These are phyloP conservation scores for Planoprotostelium fungivorum DNA, from an alignment of 78 protist genomes.

Conservation along the genomic window DNA sequence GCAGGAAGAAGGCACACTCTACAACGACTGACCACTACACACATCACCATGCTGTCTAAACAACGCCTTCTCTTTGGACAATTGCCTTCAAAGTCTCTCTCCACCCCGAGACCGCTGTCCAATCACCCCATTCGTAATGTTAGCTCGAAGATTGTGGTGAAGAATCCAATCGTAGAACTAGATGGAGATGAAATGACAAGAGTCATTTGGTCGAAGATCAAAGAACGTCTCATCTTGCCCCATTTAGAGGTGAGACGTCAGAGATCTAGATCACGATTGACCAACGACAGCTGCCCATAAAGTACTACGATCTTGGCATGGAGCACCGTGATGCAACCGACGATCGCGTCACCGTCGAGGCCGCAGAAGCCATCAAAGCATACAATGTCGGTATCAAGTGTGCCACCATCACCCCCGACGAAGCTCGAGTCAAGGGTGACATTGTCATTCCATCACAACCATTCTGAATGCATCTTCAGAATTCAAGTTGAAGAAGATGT, in stretches of 20 bases:
- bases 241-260: neutral
- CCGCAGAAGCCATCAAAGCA: conserved; percentile 82
- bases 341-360: conserved; percentile 81
- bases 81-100: too few species aligned
- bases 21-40: too few species aligned
- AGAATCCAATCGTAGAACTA: conserved; percentile 71
- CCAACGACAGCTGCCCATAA: neutral
- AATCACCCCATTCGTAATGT: too few species aligned
- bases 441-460: neutral
- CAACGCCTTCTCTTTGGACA: too few species aligned
- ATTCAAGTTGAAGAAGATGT: conserved; percentile 82
- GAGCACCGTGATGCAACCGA: conserved; percentile 72
- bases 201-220: conserved; percentile 81
- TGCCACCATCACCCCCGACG: conserved; percentile 97
- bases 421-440: conserved; percentile 75
- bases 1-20: too few species aligned
- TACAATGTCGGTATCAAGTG: conserved; percentile 91
- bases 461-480: conserved; percentile 15
- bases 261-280: conserved; percentile 19
- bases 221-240: conserved; percentile 40
- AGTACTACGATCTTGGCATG: conserved; percentile 79
- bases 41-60: too few species aligned
- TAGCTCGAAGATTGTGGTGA: conserved; percentile 19
- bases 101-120: too few species aligned
- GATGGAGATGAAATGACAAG: conserved; percentile 80